Percentiles rank a stretch among this genome's conserved stretches.
phyloP scores from a whole-genome alignment of 2,329 filamentous ascomycete species.

The Gremmenia infestans region DNA sequence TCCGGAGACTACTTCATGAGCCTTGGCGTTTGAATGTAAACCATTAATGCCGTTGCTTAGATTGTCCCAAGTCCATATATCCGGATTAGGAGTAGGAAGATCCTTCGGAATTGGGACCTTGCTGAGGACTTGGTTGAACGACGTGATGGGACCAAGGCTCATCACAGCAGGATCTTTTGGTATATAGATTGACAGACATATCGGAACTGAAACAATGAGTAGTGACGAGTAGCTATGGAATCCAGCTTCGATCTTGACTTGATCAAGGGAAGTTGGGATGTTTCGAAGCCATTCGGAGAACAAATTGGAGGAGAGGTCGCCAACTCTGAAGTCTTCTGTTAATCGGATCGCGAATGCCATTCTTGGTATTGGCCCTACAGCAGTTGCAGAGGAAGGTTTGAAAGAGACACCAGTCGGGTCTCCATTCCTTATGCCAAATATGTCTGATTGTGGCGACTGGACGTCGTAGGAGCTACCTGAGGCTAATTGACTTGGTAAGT shows the following conservation, averaged over 20 bases:
- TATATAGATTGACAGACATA: slow-evolving; percentile 24
- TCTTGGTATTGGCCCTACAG: slow-evolving; percentile 9
- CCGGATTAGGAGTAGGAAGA: slow-evolving; percentile 19
- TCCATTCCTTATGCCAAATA: not conserved
- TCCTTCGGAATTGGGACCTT: slow-evolving; percentile 12
- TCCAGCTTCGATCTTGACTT: slow-evolving; percentile 23
- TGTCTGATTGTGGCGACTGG: not conserved
- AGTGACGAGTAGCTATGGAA: slow-evolving; percentile 21
- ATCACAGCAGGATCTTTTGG: slow-evolving; percentile 17
- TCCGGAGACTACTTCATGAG: slow-evolving; percentile 1
- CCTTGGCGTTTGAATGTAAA: not conserved
- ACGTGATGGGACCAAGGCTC: slow-evolving; percentile 18
- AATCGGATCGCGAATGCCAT: slow-evolving; percentile 22
- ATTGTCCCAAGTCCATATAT: slow-evolving; percentile 6
- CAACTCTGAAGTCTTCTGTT: slow-evolving; percentile 11
- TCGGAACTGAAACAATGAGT: slow-evolving; percentile 22
- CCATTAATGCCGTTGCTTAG: slow-evolving; percentile 3
- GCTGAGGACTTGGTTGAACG: slow-evolving; percentile 16
- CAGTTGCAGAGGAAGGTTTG: slow-evolving; percentile 13
- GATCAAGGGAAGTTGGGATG: slow-evolving; percentile 16
- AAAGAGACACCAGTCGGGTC: slow-evolving; percentile 11
- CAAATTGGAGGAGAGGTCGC: slow-evolving; percentile 15
- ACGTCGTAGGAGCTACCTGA: slow-evolving; percentile 8
- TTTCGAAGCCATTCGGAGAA: slow-evolving; percentile 20
- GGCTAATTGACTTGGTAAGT: not conserved